A percentile compares a stretch with the other conserved stretches of the same genome.
Evolutionary conservation across 345 rosid species (phyloP).

Genomic region (Linum tenue): DNA sequence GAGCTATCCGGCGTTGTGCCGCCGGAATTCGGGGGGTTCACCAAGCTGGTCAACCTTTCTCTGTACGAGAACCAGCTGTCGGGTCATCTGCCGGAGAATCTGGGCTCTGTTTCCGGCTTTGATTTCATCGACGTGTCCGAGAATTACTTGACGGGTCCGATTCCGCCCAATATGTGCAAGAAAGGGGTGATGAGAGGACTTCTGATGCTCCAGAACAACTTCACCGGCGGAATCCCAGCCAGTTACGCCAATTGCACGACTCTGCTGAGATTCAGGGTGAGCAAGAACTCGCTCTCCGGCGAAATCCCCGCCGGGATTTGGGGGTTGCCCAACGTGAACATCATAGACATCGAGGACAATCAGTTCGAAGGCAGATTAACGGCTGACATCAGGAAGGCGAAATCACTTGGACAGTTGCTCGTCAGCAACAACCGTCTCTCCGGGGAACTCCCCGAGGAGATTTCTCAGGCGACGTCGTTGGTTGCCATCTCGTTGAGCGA

Average conservation of each 20-base stretch:
- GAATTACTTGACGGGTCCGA: constrained; percentile 55
- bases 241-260: constrained; percentile 50
- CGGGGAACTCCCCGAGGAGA: constrained; percentile 61
- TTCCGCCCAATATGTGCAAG: constrained; percentile 91
- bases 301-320: constrained; percentile 65
- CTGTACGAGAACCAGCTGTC: constrained; percentile 52
- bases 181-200: constrained; percentile 53
- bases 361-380: constrained; percentile 52
- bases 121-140: constrained; percentile 75
- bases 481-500: constrained; percentile 38
- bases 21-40: constrained; percentile 55
- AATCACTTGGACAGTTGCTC: constrained; percentile 35
- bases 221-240: constrained; percentile 68
- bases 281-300: constrained; percentile 55
- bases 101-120: constrained; percentile 67
- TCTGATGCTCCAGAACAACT: constrained; percentile 59
- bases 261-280: constrained; percentile 62
- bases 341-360: constrained; percentile 55
- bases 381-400: constrained; percentile 46
- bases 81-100: constrained; percentile 59
- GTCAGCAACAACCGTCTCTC: constrained; percentile 52
- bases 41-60: constrained; percentile 54
- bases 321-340: constrained; percentile 58
- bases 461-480: constrained; percentile 37
- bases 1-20: constrained; percentile 61